Conservation (phyloP, 2,329 filamentous ascomycete genomes). For the Neonectria ditissima region DNA sequence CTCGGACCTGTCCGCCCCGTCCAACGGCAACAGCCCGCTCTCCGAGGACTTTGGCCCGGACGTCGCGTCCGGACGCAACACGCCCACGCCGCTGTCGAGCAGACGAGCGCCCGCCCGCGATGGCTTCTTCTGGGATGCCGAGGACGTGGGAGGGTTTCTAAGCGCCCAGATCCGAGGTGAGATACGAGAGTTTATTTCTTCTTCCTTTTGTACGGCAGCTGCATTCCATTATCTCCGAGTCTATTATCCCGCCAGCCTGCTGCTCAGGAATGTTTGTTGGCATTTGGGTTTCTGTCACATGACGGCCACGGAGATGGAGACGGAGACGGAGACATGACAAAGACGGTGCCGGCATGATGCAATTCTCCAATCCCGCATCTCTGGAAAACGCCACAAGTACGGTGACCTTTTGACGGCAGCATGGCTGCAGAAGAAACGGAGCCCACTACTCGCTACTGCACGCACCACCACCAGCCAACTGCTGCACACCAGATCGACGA, state of each 20-base stretch:
- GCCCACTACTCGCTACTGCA: too few relatives aligned
- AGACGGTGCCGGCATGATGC: neutral
- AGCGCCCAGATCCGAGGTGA: slow-evolving; percentile 23
- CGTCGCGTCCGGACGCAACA: slow-evolving; percentile 44
- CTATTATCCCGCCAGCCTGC: neutral
- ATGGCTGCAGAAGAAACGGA: neutral
- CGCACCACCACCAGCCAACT: slow-evolving; percentile 3
- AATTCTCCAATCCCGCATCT: neutral
- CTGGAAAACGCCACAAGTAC: neutral
- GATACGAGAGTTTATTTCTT: neutral
- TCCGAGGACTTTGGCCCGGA: slow-evolving; percentile 49
- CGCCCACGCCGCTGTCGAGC: slow-evolving; percentile 39
- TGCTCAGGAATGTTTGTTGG: neutral
- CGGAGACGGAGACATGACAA: too few relatives aligned
- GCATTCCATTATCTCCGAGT: neutral
- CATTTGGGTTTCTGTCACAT: neutral
- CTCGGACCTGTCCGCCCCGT: slow-evolving; percentile 56
- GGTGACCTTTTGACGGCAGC: too few relatives aligned
- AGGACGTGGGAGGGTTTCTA: slow-evolving; percentile 29
- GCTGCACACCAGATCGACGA: slow-evolving; percentile 12
- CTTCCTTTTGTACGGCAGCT: neutral
- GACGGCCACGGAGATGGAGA: neutral
- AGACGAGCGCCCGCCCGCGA: slow-evolving; percentile 29
- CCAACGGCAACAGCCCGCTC: slow-evolving; percentile 42
- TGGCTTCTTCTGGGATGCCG: slow-evolving; percentile 29